Evolutionary conservation across 1,284 basidiomycete species (phyloP), one percentile per base, ranked within the genome.

Genomic region (Porodaedalea pini): DNA sequence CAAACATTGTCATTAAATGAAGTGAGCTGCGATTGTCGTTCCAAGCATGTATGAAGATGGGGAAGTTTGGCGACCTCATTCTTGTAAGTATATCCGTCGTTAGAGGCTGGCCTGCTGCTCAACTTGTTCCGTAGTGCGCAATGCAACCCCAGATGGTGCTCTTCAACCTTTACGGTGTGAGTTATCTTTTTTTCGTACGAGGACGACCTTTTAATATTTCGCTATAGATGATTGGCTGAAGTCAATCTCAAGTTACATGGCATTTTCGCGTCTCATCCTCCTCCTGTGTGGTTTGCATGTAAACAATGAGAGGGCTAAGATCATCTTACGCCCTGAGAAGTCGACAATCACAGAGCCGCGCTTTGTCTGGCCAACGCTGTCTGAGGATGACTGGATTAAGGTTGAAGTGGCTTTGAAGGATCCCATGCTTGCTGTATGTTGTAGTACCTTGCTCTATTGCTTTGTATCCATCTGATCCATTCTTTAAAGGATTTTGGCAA

Each of bases 31-130:
- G 99, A 70, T 76, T 99, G 60, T 97, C 97, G 0, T 99, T 99
- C 93, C 96, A 99, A 76, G 94, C 96, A 15, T 96, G 94, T 66
- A 94, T 99, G 88, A 98, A 99, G 82, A 95, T 99, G 85, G 97
- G 99, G 80, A 98, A 98, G 75, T 98, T 99, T 64, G 97, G 97
- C 75, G 97, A 99, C 71, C 77, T 99, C 60, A 98, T 98, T 65
- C 72, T 98, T 69, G 87, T 87, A 68, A 58, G 79, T 67, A n/a
- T 10, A 44, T 32, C 48, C 56, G 31, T 25, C 17, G 10, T 47
- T 25, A 17, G 15, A 2, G 15, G 13, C 23, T 34, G 36, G 29
- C 54, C 51, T 50, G 44, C 60, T 59, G 61, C 36, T 40, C 43
- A 21, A 51, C 45, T 17, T 56, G 58, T 51, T 51, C 55, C 67